A percentile compares a stretch with the other conserved stretches of the same genome.
Conservation (phyloP, 2,329 filamentous ascomycete genomes). For the Botrytis porri region DNA sequence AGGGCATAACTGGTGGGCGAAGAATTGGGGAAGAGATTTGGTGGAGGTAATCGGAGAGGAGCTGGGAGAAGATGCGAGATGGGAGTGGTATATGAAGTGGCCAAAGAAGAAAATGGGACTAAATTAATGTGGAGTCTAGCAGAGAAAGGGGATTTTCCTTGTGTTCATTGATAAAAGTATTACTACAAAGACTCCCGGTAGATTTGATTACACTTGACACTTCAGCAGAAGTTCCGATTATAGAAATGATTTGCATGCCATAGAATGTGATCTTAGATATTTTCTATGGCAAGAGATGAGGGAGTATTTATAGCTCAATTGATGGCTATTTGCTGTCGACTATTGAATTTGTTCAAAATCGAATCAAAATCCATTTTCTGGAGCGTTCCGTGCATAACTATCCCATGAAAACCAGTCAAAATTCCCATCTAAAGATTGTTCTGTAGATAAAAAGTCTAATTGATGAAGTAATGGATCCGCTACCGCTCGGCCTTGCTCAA, state of each 20-base stretch:
- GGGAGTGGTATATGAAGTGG: slow-evolving; percentile 8
- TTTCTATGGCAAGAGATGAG: neutral
- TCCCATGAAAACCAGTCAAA: slow-evolving; percentile 26
- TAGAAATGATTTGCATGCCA: neutral
- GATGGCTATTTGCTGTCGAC: neutral
- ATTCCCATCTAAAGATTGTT: slow-evolving; percentile 17
- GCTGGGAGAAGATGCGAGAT: neutral
- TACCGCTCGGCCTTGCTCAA: neutral
- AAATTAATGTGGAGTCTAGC: neutral
- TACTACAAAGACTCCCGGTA: neutral
- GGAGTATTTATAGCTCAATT: neutral
- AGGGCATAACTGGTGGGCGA: slow-evolving; percentile 18
- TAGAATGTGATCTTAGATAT: neutral
- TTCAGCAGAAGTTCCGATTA: neutral
- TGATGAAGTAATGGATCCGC: neutral
- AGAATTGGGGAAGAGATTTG: slow-evolving; percentile 6
- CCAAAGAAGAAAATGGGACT: slow-evolving; percentile 5
- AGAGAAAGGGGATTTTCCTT: neutral
- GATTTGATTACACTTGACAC: neutral
- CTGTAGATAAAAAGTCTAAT: slow-evolving; percentile 3
- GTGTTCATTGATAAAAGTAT: neutral
- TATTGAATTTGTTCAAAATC: neutral
- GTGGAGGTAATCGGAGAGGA: neutral
- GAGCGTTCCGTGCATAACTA: neutral
- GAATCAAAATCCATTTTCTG: neutral